Percentiles rank a stretch among this genome's conserved stretches.
These are phyloP conservation scores for Aspergillus asperescens DNA, from an alignment of 495 filamentous ascomycete species.

Conservation along the genomic window DNA sequence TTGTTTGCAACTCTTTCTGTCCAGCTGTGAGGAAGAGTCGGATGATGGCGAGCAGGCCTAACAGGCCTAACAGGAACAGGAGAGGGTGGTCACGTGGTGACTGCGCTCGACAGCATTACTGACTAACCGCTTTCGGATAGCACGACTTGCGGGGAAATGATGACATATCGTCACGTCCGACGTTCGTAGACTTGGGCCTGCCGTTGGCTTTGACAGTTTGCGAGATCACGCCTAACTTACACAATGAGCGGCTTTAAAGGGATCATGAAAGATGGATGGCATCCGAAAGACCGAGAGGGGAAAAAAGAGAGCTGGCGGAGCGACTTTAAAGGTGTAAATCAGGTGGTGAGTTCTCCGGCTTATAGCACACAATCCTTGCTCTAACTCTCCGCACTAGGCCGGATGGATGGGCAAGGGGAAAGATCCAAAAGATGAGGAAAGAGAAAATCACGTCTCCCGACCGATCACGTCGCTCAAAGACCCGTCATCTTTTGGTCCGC, in stretches of 20 bases:
- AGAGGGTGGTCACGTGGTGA: too few relatives aligned
- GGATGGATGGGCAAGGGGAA: slow-evolving; percentile 54
- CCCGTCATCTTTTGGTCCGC: slow-evolving; percentile 77
- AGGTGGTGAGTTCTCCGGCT: slow-evolving; percentile 41
- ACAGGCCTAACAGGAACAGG: too few relatives aligned
- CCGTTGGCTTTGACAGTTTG: neutral
- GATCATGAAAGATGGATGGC: slow-evolving; percentile 54
- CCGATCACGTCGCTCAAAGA: slow-evolving; percentile 79
- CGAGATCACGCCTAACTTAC: neutral
- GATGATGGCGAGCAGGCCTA: too few relatives aligned
- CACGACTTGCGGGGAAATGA: slow-evolving; percentile 4
- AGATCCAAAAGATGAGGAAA: slow-evolving; percentile 29
- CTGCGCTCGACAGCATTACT: too few relatives aligned
- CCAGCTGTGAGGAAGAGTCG: too few relatives aligned
- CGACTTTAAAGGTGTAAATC: slow-evolving; percentile 56
- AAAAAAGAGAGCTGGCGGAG: slow-evolving; percentile 53
- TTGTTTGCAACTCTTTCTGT: neutral
- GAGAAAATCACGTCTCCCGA: slow-evolving; percentile 50
- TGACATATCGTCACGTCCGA: slow-evolving; percentile 4
- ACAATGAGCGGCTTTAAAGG: slow-evolving; percentile 48
- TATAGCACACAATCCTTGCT: neutral
- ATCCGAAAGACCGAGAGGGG: slow-evolving; percentile 52
- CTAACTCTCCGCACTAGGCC: slow-evolving; percentile 25
- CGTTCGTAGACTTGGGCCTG: neutral
- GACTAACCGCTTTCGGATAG: neutral